Evolutionary conservation across 768 basidiomycete species (phyloP).

Genomic region (Amanita muscaria): DNA sequence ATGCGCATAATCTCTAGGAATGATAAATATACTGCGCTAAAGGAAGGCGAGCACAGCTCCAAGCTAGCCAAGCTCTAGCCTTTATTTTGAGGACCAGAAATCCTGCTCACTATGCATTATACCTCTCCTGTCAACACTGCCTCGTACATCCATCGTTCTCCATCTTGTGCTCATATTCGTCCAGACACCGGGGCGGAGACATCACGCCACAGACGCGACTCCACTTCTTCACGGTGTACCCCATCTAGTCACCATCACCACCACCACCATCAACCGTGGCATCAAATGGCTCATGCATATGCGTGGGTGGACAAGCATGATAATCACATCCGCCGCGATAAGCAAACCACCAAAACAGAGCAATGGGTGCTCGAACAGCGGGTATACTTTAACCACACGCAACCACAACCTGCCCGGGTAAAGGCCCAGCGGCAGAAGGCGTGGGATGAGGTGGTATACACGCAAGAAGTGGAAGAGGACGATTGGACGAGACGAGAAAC

Average conservation of each 20-base stretch:
- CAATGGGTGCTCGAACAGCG: conserved; percentile 62
- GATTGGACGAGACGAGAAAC: conserved; percentile 45
- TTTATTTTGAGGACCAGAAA: neutral
- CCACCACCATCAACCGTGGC: conserved; percentile 24
- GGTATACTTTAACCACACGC: conserved; percentile 23
- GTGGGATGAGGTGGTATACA: conserved; percentile 46
- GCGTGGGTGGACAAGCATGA: conserved; percentile 43
- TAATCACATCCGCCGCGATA: conserved; percentile 27
- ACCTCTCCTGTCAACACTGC: conserved; percentile 1
- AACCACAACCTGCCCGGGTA: conserved; percentile 10
- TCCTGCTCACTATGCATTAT: neutral
- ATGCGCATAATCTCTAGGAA: conserved; percentile 12
- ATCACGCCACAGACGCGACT: neutral
- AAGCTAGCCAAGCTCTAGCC: conserved; percentile 1
- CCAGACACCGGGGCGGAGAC: neutral
- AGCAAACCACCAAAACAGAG: conserved; percentile 43
- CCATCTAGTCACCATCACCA: conserved; percentile 2
- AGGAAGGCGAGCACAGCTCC: neutral
- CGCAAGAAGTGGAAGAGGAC: conserved; percentile 42
- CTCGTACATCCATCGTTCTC: conserved; percentile 2
- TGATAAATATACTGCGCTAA: conserved; percentile 2
- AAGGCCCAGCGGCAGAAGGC: conserved; percentile 23
- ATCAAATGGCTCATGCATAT: conserved; percentile 35
- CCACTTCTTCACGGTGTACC: conserved; percentile 5
- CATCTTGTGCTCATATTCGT: neutral